A percentile compares a stretch with the other conserved stretches of the same genome.
phyloP scores from a whole-genome alignment of 148 eudicot genomes.

The Oxyria digyna region DNA sequence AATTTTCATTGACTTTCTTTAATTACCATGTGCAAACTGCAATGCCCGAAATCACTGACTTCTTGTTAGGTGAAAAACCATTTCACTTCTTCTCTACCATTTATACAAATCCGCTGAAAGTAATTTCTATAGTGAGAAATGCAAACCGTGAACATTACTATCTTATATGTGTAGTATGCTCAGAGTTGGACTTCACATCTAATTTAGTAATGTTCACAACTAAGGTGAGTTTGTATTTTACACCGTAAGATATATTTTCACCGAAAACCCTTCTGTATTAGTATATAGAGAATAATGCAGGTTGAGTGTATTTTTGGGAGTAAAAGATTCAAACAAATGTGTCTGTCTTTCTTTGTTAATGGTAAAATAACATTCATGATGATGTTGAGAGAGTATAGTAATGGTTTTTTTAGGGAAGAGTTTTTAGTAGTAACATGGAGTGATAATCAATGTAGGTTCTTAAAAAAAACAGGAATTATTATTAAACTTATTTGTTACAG shows the following conservation, averaged over 20 bases:
- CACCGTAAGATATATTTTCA: too few species aligned
- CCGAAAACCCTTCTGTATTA: too few species aligned
- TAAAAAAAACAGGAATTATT: neutral
- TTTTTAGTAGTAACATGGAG: neutral
- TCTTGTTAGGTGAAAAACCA: neutral
- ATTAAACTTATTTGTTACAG: neutral
- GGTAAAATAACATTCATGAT: neutral
- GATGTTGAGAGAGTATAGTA: neutral
- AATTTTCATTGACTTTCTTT: constrained; percentile 3
- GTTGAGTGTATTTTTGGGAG: neutral
- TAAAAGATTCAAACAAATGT: neutral
- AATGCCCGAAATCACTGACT: neutral
- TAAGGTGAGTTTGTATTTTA: too few species aligned
- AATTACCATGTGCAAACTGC: constrained; percentile 4
- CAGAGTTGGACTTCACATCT: too few species aligned
- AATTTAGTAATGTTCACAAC: too few species aligned
- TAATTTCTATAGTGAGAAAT: too few species aligned
- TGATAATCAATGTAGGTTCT: neutral
- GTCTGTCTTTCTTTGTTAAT: neutral
- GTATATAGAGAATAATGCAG: neutral
- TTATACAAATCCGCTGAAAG: too few species aligned
- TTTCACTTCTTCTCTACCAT: too few species aligned
- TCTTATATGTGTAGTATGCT: too few species aligned
- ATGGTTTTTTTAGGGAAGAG: neutral
- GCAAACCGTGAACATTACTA: too few species aligned